A percentile compares a stretch with the other conserved stretches of the same genome.
Conservation (phyloP, 768 basidiomycete genomes). For the Strobilomyces echinocephalus region DNA sequence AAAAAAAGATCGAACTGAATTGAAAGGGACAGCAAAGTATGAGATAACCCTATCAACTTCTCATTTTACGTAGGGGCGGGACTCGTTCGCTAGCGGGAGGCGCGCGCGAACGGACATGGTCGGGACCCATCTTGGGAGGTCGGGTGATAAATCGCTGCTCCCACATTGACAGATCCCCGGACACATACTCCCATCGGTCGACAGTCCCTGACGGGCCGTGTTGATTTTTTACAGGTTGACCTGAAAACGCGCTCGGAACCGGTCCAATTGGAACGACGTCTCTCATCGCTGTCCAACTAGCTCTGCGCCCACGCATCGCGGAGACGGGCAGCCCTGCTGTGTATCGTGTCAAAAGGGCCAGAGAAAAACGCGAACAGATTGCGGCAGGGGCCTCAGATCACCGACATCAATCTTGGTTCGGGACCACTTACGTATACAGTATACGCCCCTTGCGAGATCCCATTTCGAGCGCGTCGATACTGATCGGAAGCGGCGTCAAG, state of each 20-base stretch:
- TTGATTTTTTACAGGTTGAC: background rate
- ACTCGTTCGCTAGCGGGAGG: background rate
- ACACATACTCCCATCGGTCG: background rate
- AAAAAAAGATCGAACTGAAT: background rate
- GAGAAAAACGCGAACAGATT: background rate
- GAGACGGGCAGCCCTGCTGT: background rate
- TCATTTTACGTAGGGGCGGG: background rate
- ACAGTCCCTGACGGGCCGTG: background rate
- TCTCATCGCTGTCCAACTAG: background rate
- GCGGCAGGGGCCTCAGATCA: conserved; percentile 1
- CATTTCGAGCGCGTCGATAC: conserved; percentile 1
- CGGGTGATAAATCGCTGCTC: background rate
- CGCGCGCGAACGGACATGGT: conserved; percentile 1
- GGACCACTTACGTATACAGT: conserved; percentile 7
- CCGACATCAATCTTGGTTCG: background rate
- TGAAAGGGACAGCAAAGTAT: background rate
- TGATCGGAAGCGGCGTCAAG: conserved; percentile 6
- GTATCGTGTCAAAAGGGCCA: conserved; percentile 1
- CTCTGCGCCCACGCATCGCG: background rate
- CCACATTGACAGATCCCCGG: background rate
- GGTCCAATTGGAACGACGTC: background rate
- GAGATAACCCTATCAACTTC: conserved; percentile 2
- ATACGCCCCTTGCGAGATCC: background rate
- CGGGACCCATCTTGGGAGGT: background rate
- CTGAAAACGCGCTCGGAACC: background rate